A percentile compares a stretch with the other conserved stretches of the same genome.
Conservation (phyloP, 1,284 basidiomycete genomes). For the Blastosporella zonata region DNA sequence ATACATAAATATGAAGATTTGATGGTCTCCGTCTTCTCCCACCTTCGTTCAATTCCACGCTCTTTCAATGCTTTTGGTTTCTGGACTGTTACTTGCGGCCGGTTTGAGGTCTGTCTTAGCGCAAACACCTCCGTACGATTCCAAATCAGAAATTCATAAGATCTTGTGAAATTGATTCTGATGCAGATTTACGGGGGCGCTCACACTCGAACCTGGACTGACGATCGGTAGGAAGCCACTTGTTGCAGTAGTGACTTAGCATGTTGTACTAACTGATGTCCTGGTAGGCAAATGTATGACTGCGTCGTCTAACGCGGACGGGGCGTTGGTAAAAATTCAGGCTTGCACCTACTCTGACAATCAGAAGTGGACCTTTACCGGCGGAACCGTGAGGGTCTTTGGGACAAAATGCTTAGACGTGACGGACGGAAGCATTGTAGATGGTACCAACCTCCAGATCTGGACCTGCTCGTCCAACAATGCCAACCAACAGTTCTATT, state of each 20-base stretch:
- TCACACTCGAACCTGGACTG: conserved; percentile 40
- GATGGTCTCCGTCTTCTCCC: neutral
- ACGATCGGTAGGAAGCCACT: too few species aligned
- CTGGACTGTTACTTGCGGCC: too few species aligned
- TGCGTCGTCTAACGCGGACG: conserved; percentile 43
- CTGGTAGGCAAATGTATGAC: conserved; percentile 49
- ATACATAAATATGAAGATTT: too few species aligned
- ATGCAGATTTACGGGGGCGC: conserved; percentile 30
- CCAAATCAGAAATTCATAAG: neutral
- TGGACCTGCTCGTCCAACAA: conserved; percentile 39
- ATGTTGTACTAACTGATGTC: too few species aligned
- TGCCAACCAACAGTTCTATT: conserved; percentile 43
- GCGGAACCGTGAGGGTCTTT: conserved; percentile 39
- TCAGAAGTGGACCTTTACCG: conserved; percentile 45
- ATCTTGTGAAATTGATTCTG: neutral
- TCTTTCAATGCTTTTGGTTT: too few species aligned
- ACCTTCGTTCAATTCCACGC: neutral
- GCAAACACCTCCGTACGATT: conserved; percentile 15
- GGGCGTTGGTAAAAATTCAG: conserved; percentile 42
- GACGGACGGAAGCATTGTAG: conserved; percentile 31
- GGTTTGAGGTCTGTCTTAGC: neutral
- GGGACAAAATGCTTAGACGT: conserved; percentile 49
- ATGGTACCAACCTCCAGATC: conserved; percentile 47
- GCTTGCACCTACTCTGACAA: conserved; percentile 38
- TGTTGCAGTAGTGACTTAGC: too few species aligned